Evolutionary conservation across 1,139 yeast genomes (phyloP).

Genomic region (Candida sojae): DNA sequence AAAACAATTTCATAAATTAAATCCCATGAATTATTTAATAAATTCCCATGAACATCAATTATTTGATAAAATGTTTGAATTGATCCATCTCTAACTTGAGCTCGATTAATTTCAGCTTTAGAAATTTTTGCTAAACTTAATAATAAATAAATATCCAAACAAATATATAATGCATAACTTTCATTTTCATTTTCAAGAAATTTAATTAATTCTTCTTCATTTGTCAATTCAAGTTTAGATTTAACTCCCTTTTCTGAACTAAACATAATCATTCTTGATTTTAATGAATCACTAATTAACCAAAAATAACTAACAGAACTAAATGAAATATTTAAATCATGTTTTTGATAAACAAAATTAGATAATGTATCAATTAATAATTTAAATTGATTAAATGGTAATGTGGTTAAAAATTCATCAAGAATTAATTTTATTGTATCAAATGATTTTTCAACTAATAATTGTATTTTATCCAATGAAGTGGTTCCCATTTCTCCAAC

Average conservation of each 20-base stretch:
- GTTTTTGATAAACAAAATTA: conserved; percentile 67
- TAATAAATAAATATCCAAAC: conserved; percentile 62
- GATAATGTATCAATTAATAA: conserved; percentile 69
- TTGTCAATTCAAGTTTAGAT: conserved; percentile 11
- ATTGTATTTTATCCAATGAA: conserved; percentile 39
- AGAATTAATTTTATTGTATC: conserved; percentile 79
- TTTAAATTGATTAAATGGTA: conserved; percentile 65
- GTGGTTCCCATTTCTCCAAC: conserved; percentile 6
- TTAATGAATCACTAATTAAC: conserved; percentile 80
- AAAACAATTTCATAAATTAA: conserved; percentile 54
- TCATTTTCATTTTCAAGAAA: conserved; percentile 18
- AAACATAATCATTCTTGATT: conserved; percentile 26
- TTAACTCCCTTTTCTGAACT: conserved; percentile 15
- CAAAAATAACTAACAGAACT: conserved; percentile 91
- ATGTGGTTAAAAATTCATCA: conserved; percentile 74
- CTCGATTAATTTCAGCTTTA: conserved; percentile 51
- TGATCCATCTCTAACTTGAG: conserved; percentile 87
- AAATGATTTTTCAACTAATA: conserved; percentile 64
- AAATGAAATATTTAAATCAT: conserved; percentile 82
- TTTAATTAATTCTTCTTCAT: conserved; percentile 22
- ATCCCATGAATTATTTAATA: conserved; percentile 55
- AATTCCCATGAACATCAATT: conserved; percentile 72
- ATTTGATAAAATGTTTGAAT: conserved; percentile 85
- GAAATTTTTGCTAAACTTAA: conserved; percentile 63
- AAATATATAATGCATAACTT: conserved; percentile 23